A percentile compares a stretch with the other conserved stretches of the same genome.
These are phyloP conservation scores for Naganishia liquefaciens DNA, from an alignment of 1,284 basidiomycete genomes.

Conservation along the genomic window DNA sequence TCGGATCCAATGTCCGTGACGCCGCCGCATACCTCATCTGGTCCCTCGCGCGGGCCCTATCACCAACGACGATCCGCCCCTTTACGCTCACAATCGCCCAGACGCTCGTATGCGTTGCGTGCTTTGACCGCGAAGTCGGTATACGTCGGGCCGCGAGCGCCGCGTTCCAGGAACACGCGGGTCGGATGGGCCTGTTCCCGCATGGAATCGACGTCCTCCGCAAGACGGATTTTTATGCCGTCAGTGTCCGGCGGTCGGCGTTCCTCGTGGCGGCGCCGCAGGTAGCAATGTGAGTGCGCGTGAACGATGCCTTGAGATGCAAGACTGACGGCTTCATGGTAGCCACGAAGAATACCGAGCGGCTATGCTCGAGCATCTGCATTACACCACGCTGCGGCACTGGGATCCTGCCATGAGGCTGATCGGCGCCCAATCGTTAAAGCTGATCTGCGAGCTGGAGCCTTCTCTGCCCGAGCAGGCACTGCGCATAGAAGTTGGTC, in stretches of 20 bases:
- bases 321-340: neutral
- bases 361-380: constrained; percentile 71
- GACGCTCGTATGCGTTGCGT: constrained; percentile 71
- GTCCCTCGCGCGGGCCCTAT: constrained; percentile 82
- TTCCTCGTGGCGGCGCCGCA: constrained; percentile 80
- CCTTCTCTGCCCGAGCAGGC: constrained; percentile 36
- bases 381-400: constrained; percentile 75
- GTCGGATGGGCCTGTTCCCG: constrained; percentile 81
- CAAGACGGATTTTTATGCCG: constrained; percentile 92
- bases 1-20: constrained; percentile 92
- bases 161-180: constrained; percentile 96
- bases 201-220: constrained; percentile 90
- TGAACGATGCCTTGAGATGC: neutral
- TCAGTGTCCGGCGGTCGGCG: constrained; percentile 79
- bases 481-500: constrained; percentile 42
- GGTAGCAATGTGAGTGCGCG: constrained; percentile 70
- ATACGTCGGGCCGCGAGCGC: constrained; percentile 97
- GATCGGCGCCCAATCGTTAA: constrained; percentile 75
- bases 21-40: constrained; percentile 92
- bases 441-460: constrained; percentile 64
- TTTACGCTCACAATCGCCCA: constrained; percentile 69
- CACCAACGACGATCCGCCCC: constrained; percentile 63
- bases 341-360: constrained; percentile 67
- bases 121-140: constrained; percentile 91
- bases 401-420: constrained; percentile 84